phyloP scores from a whole-genome alignment of 768 basidiomycete species.

The Clavulina sp. region DNA sequence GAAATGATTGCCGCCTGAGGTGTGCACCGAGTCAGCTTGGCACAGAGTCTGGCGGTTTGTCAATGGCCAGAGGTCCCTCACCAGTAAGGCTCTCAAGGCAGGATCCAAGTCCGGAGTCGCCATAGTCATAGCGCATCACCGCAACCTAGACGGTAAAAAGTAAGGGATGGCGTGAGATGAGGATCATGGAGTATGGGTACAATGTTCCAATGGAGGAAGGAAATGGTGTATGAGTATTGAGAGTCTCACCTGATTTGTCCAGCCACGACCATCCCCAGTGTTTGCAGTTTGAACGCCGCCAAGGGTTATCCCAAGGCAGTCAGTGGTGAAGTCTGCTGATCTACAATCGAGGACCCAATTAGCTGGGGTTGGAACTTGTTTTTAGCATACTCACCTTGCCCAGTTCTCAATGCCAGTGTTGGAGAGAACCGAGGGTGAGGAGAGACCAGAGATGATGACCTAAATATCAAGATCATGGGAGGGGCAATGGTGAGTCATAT shows the following conservation, averaged over 20 bases:
- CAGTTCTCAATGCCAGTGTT: not conserved
- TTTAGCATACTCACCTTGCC: not conserved
- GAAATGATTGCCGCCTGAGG: constrained; percentile 6
- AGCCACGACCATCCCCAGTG: not conserved
- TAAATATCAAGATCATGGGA: not conserved
- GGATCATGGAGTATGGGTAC: too few relatives aligned
- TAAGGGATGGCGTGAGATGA: too few relatives aligned
- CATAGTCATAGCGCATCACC: not conserved
- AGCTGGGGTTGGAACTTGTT: not conserved
- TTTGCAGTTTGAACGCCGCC: not conserved
- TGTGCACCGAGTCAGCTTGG: not conserved
- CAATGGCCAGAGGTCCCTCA: not conserved
- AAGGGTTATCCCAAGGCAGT: not conserved
- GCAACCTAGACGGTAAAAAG: too few relatives aligned
- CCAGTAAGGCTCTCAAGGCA: constrained; percentile 2
- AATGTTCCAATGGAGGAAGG: too few relatives aligned
- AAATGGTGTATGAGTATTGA: too few relatives aligned
- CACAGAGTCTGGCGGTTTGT: not conserved
- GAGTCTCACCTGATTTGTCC: not conserved
- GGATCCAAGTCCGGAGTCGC: not conserved
- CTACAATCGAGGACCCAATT: not conserved
- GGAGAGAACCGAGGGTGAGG: not conserved
- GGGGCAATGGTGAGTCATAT: not conserved
- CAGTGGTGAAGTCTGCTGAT: not conserved
- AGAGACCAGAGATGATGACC: constrained; percentile 1